phyloP scores from a whole-genome alignment of 2,329 filamentous ascomycete species.

The Dothistroma septosporum region DNA sequence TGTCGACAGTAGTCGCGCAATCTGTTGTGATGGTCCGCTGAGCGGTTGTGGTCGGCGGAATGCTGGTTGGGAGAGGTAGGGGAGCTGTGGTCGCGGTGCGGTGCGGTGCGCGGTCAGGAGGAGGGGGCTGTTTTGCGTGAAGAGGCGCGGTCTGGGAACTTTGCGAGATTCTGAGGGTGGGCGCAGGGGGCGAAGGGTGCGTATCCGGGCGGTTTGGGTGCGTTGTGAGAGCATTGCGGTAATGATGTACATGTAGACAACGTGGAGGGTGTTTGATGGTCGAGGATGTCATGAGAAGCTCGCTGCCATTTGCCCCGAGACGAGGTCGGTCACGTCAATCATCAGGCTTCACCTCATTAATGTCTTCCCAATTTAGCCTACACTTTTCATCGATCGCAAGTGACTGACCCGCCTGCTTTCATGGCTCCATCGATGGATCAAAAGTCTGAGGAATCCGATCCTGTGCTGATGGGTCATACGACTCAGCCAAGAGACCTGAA shows the following conservation, averaged over 20 bases:
- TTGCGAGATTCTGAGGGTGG: conserved; percentile 14
- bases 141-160: conserved; percentile 42
- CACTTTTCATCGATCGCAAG: neutral
- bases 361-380: neutral
- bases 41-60: conserved; percentile 15
- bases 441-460: too few relatives aligned
- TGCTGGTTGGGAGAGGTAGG: conserved; percentile 59
- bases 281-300: neutral
- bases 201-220: conserved; percentile 20
- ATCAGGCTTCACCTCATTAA: neutral
- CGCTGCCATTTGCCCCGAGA: neutral
- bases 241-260: neutral
- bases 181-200: conserved; percentile 26
- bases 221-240: conserved; percentile 23
- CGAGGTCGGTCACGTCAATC: neutral
- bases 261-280: neutral
- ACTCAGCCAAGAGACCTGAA: too few relatives aligned
- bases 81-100: conserved; percentile 57
- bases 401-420: neutral
- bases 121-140: conserved; percentile 55
- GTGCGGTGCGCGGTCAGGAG: conserved; percentile 46
- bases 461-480: too few relatives aligned
- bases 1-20: conserved; percentile 73
- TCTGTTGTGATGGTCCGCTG: conserved; percentile 36
- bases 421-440: neutral